phyloP scores from a whole-genome alignment of 768 basidiomycete genomes.

The Trichaptum fuscoviolaceum region DNA sequence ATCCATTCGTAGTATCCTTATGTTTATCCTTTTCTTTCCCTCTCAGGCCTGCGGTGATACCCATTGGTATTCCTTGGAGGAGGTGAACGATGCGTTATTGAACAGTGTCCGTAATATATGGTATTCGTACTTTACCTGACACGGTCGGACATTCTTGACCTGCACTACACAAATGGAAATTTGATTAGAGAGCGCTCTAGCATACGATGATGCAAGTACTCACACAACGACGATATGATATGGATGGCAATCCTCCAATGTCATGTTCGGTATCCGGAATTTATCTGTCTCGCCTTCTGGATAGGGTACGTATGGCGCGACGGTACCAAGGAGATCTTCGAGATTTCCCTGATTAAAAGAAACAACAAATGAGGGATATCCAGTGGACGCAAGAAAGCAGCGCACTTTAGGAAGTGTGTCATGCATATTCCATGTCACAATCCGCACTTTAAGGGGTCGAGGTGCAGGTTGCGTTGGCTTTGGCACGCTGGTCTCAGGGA shows the following conservation, averaged over 20 bases:
- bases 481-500: constrained; percentile 18
- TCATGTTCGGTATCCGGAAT: constrained; percentile 39
- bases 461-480: constrained; percentile 14
- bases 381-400: not conserved
- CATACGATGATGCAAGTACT: constrained; percentile 21
- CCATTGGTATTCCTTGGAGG: constrained; percentile 64
- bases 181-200: constrained; percentile 7
- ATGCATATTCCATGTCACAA: constrained; percentile 85
- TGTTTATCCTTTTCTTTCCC: constrained; percentile 47
- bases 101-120: not conserved
- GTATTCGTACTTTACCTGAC: constrained; percentile 41
- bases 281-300: constrained; percentile 13
- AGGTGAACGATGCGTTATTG: constrained; percentile 3
- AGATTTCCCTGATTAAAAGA: constrained; percentile 55
- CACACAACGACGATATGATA: constrained; percentile 79
- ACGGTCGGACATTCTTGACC: constrained; percentile 83
- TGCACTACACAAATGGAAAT: constrained; percentile 35
- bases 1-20: constrained; percentile 28
- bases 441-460: constrained; percentile 54
- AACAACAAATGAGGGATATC: constrained; percentile 8
- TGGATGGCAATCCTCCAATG: constrained; percentile 52
- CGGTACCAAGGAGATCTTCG: constrained; percentile 61
- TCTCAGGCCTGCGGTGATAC: constrained; percentile 72
- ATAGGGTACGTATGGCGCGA: constrained; percentile 38
- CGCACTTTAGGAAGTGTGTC: constrained; percentile 70